phyloP scores from a whole-genome alignment of 345 rosid genomes.

The Turritis glabra region DNA sequence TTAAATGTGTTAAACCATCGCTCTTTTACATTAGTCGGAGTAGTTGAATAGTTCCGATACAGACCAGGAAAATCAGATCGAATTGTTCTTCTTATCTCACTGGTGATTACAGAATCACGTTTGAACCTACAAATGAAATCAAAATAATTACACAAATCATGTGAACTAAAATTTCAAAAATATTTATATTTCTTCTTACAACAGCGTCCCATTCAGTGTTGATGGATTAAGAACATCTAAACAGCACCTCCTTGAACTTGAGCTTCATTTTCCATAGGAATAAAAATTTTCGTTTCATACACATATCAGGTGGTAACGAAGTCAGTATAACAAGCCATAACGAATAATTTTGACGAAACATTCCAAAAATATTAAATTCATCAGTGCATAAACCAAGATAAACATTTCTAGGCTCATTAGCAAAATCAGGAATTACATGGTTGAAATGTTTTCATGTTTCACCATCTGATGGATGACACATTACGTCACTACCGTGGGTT shows the following conservation, averaged over 20 bases:
- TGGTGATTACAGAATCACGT: neutral
- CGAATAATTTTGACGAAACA: neutral
- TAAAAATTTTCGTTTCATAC: neutral
- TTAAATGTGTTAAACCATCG: neutral
- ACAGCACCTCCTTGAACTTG: neutral
- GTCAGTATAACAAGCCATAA: neutral
- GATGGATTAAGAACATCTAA: neutral
- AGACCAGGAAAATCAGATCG: neutral
- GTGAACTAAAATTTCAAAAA: neutral
- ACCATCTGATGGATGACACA: slow-evolving; percentile 1
- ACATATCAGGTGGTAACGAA: neutral
- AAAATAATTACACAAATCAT: neutral
- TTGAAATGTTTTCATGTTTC: slow-evolving; percentile 8
- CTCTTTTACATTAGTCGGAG: neutral
- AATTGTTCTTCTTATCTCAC: neutral
- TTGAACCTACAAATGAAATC: neutral
- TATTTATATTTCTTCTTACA: neutral
- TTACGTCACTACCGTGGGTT: too few species aligned
- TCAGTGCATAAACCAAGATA: slow-evolving; percentile 1
- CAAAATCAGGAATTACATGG: neutral
- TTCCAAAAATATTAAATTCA: neutral
- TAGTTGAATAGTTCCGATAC: neutral
- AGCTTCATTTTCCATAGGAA: neutral
- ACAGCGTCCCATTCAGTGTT: neutral
- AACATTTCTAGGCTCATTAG: neutral